phyloP scores from a whole-genome alignment of 2,329 filamentous ascomycete genomes.

The Furcasterigmium furcatum region DNA sequence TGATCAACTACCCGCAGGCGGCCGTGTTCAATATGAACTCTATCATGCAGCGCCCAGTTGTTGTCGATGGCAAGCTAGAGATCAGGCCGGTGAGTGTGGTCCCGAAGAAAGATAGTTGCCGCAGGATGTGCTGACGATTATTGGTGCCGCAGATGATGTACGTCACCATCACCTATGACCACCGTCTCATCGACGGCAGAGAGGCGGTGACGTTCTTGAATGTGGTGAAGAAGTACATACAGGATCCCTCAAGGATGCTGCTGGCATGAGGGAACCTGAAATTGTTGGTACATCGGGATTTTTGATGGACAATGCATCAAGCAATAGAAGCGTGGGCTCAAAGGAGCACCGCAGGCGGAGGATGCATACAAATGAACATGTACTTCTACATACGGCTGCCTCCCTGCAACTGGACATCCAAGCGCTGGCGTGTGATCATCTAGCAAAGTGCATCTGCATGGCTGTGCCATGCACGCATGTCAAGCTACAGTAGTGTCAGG shows the following conservation, averaged over 20 bases:
- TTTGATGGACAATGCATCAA: no score
- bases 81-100: constrained; percentile 28
- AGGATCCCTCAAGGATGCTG: constrained; percentile 40
- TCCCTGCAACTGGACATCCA: no score
- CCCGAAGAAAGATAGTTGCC: constrained; percentile 11
- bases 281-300: no score
- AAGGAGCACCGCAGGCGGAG: no score
- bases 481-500: no score
- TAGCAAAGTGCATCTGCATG: no score
- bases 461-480: no score
- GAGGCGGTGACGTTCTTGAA: constrained; percentile 57
- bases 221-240: constrained; percentile 24
- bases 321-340: no score
- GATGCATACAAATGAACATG: no score
- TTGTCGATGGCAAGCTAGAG: constrained; percentile 49
- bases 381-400: no score
- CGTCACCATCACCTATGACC: constrained; percentile 49
- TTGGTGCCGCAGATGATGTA: constrained; percentile 39
- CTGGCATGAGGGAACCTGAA: constrained; percentile 48
- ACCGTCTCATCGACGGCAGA: constrained; percentile 53
- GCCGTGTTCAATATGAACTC: constrained; percentile 58
- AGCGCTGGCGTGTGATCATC: no score
- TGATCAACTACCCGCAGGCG: constrained; percentile 75
- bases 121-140: no score
- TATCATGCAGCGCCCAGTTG: constrained; percentile 49